Conservation (phyloP, 164 flowering plant species). For the Akebia trifoliata region DNA sequence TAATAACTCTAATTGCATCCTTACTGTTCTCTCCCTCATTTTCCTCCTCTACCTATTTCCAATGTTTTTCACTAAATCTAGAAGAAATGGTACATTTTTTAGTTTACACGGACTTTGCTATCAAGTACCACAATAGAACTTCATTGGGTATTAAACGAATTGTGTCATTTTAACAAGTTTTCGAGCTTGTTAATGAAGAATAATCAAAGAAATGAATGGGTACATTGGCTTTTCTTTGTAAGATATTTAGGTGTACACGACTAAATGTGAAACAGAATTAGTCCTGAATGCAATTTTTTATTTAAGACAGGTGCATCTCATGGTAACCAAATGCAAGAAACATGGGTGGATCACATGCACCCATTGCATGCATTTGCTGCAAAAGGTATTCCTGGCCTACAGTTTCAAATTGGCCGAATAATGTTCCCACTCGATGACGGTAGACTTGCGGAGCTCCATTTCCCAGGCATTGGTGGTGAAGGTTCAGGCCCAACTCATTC, state of each 20-base stretch:
- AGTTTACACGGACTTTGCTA: too few relatives aligned
- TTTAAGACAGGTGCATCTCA: conserved; percentile 42
- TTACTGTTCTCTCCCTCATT: too few relatives aligned
- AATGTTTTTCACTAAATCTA: too few relatives aligned
- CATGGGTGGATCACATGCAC: conserved; percentile 65
- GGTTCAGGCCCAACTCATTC: conserved; percentile 42
- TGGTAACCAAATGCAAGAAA: conserved; percentile 29
- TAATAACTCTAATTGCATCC: too few relatives aligned
- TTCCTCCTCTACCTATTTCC: too few relatives aligned
- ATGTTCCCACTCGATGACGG: conserved; percentile 78
- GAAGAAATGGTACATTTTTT: too few relatives aligned
- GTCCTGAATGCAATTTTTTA: conserved; percentile 2
- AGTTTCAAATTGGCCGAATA: conserved; percentile 56
- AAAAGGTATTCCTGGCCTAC: conserved; percentile 55
- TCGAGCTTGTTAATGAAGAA: too few relatives aligned
- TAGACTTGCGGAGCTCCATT: conserved; percentile 75
- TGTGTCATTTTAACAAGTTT: too few relatives aligned
- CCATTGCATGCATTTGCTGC: conserved; percentile 68
- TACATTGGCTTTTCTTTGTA: background rate
- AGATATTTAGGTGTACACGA: too few relatives aligned
- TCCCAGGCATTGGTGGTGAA: conserved; percentile 75
- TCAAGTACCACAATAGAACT: too few relatives aligned
- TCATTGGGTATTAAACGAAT: too few relatives aligned
- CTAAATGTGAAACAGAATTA: background rate
- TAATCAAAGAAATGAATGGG: too few relatives aligned